These are phyloP conservation scores for Penicillium olsonii DNA, from an alignment of 2,329 filamentous ascomycete genomes.

Conservation along the genomic window DNA sequence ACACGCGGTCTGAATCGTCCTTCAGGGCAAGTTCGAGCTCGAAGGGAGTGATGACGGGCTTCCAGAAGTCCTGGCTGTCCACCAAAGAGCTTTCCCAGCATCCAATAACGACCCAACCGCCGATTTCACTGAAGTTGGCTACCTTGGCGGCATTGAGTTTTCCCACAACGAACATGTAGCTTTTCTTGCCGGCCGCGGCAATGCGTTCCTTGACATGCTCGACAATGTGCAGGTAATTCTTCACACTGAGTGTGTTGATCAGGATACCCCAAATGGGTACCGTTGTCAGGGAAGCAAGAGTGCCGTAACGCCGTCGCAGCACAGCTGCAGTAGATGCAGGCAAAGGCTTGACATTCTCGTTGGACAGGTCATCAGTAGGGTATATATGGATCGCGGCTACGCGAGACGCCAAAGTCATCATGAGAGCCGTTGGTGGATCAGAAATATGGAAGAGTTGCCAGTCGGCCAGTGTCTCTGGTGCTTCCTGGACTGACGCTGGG, in stretches of 20 bases:
- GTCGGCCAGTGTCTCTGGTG: conserved; percentile 56
- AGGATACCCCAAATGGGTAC: conserved; percentile 88
- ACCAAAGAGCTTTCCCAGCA: conserved; percentile 97
- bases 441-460: conserved; percentile 85
- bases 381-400: conserved; percentile 78
- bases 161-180: conserved; percentile 93
- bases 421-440: conserved; percentile 75
- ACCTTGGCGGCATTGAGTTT: conserved; percentile 95
- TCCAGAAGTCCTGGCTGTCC: conserved; percentile 85
- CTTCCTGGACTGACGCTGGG: conserved; percentile 51
- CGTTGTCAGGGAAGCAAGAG: conserved; percentile 76
- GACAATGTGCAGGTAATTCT: conserved; percentile 83
- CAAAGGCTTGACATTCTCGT: conserved; percentile 41
- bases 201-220: conserved; percentile 73
- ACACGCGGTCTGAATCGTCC: conserved; percentile 73
- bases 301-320: conserved; percentile 83
- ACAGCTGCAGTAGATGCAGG: conserved; percentile 55
- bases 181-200: conserved; percentile 81
- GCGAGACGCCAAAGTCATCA: conserved; percentile 83
- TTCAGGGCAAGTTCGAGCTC: conserved; percentile 79
- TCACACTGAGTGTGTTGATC: conserved; percentile 91
- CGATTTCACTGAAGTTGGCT: conserved; percentile 93
- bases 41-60: conserved; percentile 90
- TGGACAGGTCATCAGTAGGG: conserved; percentile 53
- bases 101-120: conserved; percentile 94